Percentiles rank a stretch among this genome's conserved stretches.
Evolutionary conservation across 495 filamentous ascomycete genomes (phyloP).

Genomic region (Hapsidospora chrysogenum): DNA sequence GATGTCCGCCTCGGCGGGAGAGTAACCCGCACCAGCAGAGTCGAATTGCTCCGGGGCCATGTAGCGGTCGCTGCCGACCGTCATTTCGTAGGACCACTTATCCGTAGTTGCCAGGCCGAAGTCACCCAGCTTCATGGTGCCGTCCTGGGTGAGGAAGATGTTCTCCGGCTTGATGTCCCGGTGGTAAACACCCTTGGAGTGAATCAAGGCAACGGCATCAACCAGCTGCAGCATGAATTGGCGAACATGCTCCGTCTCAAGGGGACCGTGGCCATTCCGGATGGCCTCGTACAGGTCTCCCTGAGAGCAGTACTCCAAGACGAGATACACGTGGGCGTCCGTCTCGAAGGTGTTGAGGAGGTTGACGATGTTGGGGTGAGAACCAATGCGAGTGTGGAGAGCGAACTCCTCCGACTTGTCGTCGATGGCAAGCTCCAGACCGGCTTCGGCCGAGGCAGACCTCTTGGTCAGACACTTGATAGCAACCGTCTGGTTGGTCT

Average conservation of each 20-base stretch:
- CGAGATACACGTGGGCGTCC: slow-evolving; percentile 72
- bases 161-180: slow-evolving; percentile 99
- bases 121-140: slow-evolving; percentile 90
- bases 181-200: slow-evolving; percentile 81
- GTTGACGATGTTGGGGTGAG: slow-evolving; percentile 88
- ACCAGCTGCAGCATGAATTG: slow-evolving; percentile 93
- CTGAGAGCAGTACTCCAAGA: slow-evolving; percentile 90
- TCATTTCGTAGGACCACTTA: slow-evolving; percentile 72
- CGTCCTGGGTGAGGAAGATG: slow-evolving; percentile 78
- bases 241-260: slow-evolving; percentile 91
- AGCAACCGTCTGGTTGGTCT: slow-evolving; percentile 63
- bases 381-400: slow-evolving; percentile 60
- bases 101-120: slow-evolving; percentile 84
- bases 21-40: slow-evolving; percentile 68
- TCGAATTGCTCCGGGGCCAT: slow-evolving; percentile 99
- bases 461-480: slow-evolving; percentile 89
- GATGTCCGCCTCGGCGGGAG: slow-evolving; percentile 82
- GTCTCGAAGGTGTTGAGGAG: slow-evolving; percentile 86
- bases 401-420: slow-evolving; percentile 77
- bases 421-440: slow-evolving; percentile 45
- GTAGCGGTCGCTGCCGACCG: slow-evolving; percentile 93
- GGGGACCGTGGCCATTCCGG: slow-evolving; percentile 64
- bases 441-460: slow-evolving; percentile 32
- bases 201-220: slow-evolving; percentile 79
- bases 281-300: slow-evolving; percentile 97